Evolutionary conservation across 805 yeast species (phyloP).

Genomic region (Yamadazyma paraphyllophila): DNA sequence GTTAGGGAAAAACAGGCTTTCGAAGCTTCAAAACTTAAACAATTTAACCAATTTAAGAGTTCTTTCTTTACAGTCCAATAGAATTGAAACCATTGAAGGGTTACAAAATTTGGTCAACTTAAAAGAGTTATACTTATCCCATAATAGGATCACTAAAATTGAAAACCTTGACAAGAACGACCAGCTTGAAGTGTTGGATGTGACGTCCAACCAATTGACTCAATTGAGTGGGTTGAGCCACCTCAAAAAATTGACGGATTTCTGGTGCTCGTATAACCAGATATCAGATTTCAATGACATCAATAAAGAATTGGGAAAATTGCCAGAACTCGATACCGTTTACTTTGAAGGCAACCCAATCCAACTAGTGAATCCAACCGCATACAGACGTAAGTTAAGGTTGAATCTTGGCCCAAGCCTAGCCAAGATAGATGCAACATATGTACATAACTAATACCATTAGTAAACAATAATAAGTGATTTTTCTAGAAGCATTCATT

Average conservation of each 20-base stretch:
- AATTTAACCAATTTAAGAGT: constrained; percentile 63
- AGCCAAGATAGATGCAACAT: constrained; percentile 89
- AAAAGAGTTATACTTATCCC: constrained; percentile 85
- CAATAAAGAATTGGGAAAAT: constrained; percentile 57
- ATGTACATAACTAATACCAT: constrained; percentile 32
- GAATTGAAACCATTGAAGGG: constrained; percentile 76
- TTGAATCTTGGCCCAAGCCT: constrained; percentile 70
- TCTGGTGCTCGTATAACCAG: constrained; percentile 88
- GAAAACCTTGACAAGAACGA: constrained; percentile 74
- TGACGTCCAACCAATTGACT: constrained; percentile 69
- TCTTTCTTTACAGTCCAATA: constrained; percentile 85
- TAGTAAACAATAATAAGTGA: background rate
- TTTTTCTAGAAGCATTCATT: background rate
- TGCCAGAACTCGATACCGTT: constrained; percentile 75
- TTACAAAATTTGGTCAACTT: constrained; percentile 66
- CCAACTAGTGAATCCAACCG: constrained; percentile 67
- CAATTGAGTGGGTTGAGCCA: constrained; percentile 65
- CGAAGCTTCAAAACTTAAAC: constrained; percentile 59
- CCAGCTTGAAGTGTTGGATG: constrained; percentile 72
- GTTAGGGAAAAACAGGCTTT: constrained; percentile 86
- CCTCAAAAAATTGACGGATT: constrained; percentile 72
- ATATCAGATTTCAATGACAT: constrained; percentile 68
- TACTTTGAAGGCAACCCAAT: constrained; percentile 93
- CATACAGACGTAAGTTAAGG: constrained; percentile 80
- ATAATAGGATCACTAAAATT: constrained; percentile 71